Base-by-base conservation (phyloP, 2,329 filamentous ascomycete species). In the Aspergillus sp. region DNA sequence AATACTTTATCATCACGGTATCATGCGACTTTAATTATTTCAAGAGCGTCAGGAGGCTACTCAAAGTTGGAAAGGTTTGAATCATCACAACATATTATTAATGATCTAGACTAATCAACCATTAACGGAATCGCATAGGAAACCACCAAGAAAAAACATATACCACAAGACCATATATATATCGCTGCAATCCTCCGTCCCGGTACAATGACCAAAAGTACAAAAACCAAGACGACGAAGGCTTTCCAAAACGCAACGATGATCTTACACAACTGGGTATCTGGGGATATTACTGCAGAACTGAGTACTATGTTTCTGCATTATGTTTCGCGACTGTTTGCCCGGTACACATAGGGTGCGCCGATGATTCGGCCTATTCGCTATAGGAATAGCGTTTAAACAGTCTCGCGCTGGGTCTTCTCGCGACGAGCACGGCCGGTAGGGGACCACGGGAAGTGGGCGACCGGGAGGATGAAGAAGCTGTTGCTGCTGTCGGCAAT, bases 381-480 rank as follows among this genome's bases (percentile, higher is more conserved):
- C 27, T 46, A 25, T 17, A 6, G 15, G n/a, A 46, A 33, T 15
- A 15, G 31, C 50, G 45, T 54, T 67, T 72, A 77, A 19, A 68
- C 74, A 45, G 68, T 62, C 61, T 76, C 73, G 52, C 79, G 79
- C 40, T 81, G 79, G 55, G 75, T 77, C 80, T 88, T 81, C 55
- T 63, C 81, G 60, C 87, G 84, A 60, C 73, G 74, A 74, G 86
- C 82, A 62, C 84, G 84, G 53, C 86, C 90, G 78, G 89, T 89
- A 68, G 90, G 88, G 39, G 90, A 93, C 93, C 93, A 97, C 54
- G 93, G 93, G 83, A 97, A 96, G 82, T 96, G 92, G 68, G 90
- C 88, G 62, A 97, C 92, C 52, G 93, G 93, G 61, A 96, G 86
- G 75, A 95, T 83, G 82, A 96, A 95, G 87, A 96, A 96, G 81